Evolutionary conservation across 805 yeast genomes (phyloP).

Genomic region (Candida succiphila): DNA sequence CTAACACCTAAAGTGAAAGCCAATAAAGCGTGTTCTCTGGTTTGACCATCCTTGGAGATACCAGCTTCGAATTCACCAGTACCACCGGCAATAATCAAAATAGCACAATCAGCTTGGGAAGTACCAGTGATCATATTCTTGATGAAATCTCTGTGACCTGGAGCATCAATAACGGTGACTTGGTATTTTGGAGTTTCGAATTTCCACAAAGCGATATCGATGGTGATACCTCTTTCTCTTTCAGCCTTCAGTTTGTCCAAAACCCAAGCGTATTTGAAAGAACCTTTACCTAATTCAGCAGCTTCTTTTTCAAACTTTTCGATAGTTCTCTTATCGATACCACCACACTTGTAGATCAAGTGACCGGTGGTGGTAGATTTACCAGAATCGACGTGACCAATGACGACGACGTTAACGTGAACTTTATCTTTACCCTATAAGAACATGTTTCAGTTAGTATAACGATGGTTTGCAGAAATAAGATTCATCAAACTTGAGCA

Average conservation of each 20-base stretch:
- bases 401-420: constrained; percentile 99
- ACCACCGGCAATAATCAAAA: constrained; percentile 85
- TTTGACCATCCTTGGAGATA: constrained; percentile 90
- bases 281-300: constrained; percentile 94
- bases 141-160: constrained; percentile 95
- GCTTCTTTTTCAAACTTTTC: constrained; percentile 98
- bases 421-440: constrained; percentile 84
- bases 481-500: too few species aligned
- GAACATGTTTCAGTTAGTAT: not conserved
- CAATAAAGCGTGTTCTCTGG: constrained; percentile 89
- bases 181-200: constrained; percentile 86
- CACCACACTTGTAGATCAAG: constrained; percentile 99
- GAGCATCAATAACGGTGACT: constrained; percentile 90
- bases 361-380: constrained; percentile 99
- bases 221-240: constrained; percentile 96
- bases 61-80: constrained; percentile 95
- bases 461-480: too few species aligned
- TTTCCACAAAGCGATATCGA: constrained; percentile 87
- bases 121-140: constrained; percentile 96
- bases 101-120: constrained; percentile 89
- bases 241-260: constrained; percentile 93
- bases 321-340: constrained; percentile 97
- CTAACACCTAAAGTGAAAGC: constrained; percentile 85
- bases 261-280: constrained; percentile 97
- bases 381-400: constrained; percentile 99